Evolutionary conservation across 345 rosid species (phyloP), one percentile per base, ranked within the genome.

Genomic region (Durio zibethinus): DNA sequence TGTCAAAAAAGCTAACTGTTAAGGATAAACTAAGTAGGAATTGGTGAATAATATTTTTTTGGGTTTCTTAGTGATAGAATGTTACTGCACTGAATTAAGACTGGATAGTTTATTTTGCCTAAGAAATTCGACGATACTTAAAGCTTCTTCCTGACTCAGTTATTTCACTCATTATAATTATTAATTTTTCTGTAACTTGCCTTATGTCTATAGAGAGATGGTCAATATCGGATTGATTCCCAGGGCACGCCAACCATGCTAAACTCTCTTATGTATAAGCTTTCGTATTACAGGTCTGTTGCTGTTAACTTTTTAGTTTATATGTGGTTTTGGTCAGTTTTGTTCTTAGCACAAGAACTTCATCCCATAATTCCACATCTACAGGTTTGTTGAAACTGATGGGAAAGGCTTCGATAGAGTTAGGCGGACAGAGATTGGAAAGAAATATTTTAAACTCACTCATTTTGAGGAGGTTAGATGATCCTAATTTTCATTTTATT

Each of bases 311-410:
- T 76, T 21, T 23, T 54, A 71, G 52, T 61, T 23, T 52, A 14
- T 48, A 16, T 4, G 50, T 36, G 53, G 61, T 36, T 33, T 1
- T 31, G 15, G 38, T 59, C 23, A 9, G 25, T 71, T 59, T 73
- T n/a, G 56, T 23, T 74, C 65, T 63, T 74, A 50, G 29, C 33
- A 2, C 16, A 18, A 50, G 69, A 25, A 25, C 16, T 56, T 23
- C 56, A 53, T 72, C 60, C 33, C 63, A 16, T 36, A 12, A 67
- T 76, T 43, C 21, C 64, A 62, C 40, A 20, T 53, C 31, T 82
- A n/a, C 91, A 97, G 99, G 87, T 97, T 97, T 86, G 98, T 94
- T 63, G 99, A 97, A 83, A 89, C 94, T 1, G 99, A 96, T 84
- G 99, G 99, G 18, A 92, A 90, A 83, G 99, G 82, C 54, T 96